Percentiles rank a stretch among this genome's conserved stretches.
phyloP scores from a whole-genome alignment of 108 stramenopile species.

The Bacterosira constricta region DNA sequence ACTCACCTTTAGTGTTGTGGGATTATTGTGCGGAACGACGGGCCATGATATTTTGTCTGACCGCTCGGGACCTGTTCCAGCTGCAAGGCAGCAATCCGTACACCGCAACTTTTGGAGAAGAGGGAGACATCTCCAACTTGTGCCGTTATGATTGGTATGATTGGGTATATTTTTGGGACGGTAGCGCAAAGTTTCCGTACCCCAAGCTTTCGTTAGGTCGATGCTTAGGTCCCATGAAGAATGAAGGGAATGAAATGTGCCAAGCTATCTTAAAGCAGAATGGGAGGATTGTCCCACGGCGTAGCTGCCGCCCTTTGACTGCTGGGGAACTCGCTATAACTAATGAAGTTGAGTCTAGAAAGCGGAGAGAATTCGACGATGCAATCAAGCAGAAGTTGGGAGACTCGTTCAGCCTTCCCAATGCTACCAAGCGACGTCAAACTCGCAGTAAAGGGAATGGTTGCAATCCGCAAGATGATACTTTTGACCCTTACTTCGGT shows the following conservation, averaged over 20 bases:
- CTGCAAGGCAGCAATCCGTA: too few relatives aligned
- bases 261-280: conserved; percentile 45
- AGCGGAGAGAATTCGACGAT: too few relatives aligned
- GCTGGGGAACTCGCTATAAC: conserved; percentile 1
- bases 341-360: conserved; percentile 9
- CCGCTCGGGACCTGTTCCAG: too few relatives aligned
- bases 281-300: conserved; percentile 34
- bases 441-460: too few relatives aligned
- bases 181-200: not conserved
- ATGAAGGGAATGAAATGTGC: conserved; percentile 44
- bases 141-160: conserved; percentile 35
- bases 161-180: conserved; percentile 26
- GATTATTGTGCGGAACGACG: conserved; percentile 47
- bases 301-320: conserved; percentile 10
- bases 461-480: not conserved
- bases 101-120: too few relatives aligned
- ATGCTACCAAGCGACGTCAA: too few relatives aligned
- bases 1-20: conserved; percentile 28
- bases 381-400: too few relatives aligned
- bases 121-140: too few relatives aligned
- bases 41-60: too few relatives aligned
- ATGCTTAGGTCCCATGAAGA: conserved; percentile 39
- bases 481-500: not conserved
- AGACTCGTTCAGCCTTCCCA: too few relatives aligned
- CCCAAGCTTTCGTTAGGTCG: conserved; percentile 14